Evolutionary conservation across 305 asterid species (phyloP), one percentile per base, ranked within the genome.

Genomic region (Fraxinus floribunda): DNA sequence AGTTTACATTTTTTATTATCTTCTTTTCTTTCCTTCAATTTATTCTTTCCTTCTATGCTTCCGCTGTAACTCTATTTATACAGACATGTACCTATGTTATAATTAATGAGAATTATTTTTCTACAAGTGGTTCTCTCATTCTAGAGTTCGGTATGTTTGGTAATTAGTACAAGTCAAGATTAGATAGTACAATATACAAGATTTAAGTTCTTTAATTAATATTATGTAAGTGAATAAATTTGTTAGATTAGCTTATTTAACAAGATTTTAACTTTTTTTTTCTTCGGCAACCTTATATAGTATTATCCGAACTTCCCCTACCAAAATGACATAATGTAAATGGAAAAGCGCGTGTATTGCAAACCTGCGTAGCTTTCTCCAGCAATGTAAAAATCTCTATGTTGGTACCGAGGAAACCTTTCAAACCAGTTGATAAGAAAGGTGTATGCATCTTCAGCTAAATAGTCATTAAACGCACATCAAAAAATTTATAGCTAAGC

Each of bases 361-460:
- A 29, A 0, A 88, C 98, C 98, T 86, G 98, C 98, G 83, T 95
- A 95, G 84, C 98, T 93, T 88, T 95, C 98, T 79, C 98, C 98
- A 9, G 95, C 90, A 84, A 95, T 90, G 91, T 95, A 95, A 77
- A 95, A 93, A 3, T 92, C 97, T 83, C 98, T 89, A 77, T 92
- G 89, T 88, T 93, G 93, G 92, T 95, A 95, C 85, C 91, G 92
- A 79, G 97, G 98, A 86, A 94, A 94, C 90, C 97, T 92, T 88
- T 94, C 97, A 60, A 94, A 88, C 98, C 98, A 94, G 84, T 86
- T 88, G 76, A 91, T 80, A 81, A 94, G 91, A 86, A 94, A 94
- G 13, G 77, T 72, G 52, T 93, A 93, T 0, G 97, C 87, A 88
- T 94, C 98, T 86, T 93, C 94, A 15, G 98, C 98, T 94, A 78